Evolutionary conservation across 495 filamentous ascomycete species (phyloP), one percentile per base, ranked within the genome.

Genomic region (Achaetomiella virescens): DNA sequence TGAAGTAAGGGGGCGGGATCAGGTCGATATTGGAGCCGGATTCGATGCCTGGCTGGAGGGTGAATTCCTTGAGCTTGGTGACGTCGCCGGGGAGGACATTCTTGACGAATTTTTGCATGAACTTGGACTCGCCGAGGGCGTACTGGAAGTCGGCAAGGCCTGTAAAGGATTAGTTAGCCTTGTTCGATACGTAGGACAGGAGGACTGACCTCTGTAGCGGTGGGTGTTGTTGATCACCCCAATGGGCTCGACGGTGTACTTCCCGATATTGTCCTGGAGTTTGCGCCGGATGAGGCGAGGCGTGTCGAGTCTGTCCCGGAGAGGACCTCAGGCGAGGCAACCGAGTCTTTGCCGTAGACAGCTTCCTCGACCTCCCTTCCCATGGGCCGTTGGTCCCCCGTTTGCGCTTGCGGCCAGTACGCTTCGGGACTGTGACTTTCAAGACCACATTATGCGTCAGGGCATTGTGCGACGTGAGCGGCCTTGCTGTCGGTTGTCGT

Each of bases 341-440:
- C 29, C 17, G 41, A 22, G 37, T 24, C 53, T 55, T 62, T 68
- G 61, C 61, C 64, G 21, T 43, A 20, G 8, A 52, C 36, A 21
- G 61, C 12, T 12, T 42, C 27, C 21, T 52, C 48, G 24, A 61
- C 38, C 11, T 63, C 61, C n/a, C 67, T 14, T 68, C 65, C 61
- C 86, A 95, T 1, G 85, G 85, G 29, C 78, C 86, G 54, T 81
- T 61, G 8, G 82, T 84, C 7, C 88, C 89, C 44, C 83, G 75
- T 69, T 89, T 93, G 29, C 90, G 81, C 66, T 88, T 96, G 42
- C 90, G 80, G 3, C 91, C 90, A 6, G 89, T 95, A 42, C 88
- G 75, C 68, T 87, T 92, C 0, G 95, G 95, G 2, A 96, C 83
- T 0, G 86, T 90, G 43, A 98, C 78, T 70, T 91, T 90, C 22